A percentile compares a stretch with the other conserved stretches of the same genome.
phyloP scores from a whole-genome alignment of 1,284 basidiomycete species.

The Microbotryum silenes-acaulis region DNA sequence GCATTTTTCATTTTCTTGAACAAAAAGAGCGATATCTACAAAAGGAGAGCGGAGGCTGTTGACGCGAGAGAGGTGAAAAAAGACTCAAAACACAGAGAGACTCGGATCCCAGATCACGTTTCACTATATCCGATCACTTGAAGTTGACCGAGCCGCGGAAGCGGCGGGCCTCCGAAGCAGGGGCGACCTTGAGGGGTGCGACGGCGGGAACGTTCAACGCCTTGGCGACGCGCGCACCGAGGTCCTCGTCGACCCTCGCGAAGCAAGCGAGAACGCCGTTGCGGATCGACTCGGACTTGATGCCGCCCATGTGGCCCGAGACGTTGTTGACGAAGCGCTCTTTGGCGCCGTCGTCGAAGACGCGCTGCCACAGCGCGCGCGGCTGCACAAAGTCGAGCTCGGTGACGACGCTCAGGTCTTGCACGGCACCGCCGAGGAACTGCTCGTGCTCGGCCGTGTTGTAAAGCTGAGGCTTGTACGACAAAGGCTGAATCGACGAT shows the following conservation, averaged over 20 bases:
- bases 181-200: slow-evolving; percentile 37
- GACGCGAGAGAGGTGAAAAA: too few species aligned
- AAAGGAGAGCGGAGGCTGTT: too few species aligned
- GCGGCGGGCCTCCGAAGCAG: slow-evolving; percentile 48
- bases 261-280: slow-evolving; percentile 50
- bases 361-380: slow-evolving; percentile 65
- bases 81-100: too few species aligned
- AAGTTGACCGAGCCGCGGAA: slow-evolving; percentile 43
- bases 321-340: slow-evolving; percentile 69
- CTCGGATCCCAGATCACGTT: too few species aligned
- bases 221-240: slow-evolving; percentile 65
- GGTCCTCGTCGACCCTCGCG: slow-evolving; percentile 60
- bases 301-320: slow-evolving; percentile 60
- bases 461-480: slow-evolving; percentile 48
- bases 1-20: too few species aligned
- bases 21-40: too few species aligned
- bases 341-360: slow-evolving; percentile 61
- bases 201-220: slow-evolving; percentile 51
- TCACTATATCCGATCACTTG: too few species aligned
- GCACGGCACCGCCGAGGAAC: slow-evolving; percentile 63
- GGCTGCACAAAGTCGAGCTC: slow-evolving; percentile 91
- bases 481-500: slow-evolving; percentile 61
- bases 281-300: slow-evolving; percentile 60
- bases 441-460: slow-evolving; percentile 54
- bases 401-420: slow-evolving; percentile 67